Percentiles rank a stretch among this genome's conserved stretches.
These are phyloP conservation scores for Daldinia sp. DNA, from an alignment of 2,329 filamentous ascomycete species.

Conservation along the genomic window DNA sequence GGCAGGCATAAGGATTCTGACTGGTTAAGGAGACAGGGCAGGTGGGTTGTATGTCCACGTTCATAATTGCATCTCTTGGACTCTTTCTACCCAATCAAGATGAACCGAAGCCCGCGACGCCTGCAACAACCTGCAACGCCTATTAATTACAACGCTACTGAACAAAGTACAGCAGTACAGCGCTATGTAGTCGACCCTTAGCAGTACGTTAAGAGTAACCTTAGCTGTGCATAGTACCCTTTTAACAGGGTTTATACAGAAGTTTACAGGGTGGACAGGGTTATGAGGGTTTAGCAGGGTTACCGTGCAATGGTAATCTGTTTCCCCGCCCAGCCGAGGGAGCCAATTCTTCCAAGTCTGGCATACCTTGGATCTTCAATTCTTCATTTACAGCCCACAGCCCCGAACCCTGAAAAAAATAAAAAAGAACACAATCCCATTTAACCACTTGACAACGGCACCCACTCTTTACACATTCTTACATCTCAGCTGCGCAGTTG, in stretches of 20 bases:
- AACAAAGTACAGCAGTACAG: no score
- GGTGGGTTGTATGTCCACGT: conserved; percentile 28
- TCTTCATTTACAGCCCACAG: conserved; percentile 37
- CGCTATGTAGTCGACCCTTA: no score
- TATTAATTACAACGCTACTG: no score
- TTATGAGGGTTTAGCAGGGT: no score
- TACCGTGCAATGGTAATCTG: conserved; percentile 33
- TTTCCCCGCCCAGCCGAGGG: conserved; percentile 32
- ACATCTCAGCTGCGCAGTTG: conserved; percentile 27
- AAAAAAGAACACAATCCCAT: conserved; percentile 24
- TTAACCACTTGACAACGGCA: conserved; percentile 36
- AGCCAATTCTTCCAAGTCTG: conserved; percentile 31
- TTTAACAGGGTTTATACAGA: neutral
- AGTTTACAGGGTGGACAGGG: no score
- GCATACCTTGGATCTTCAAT: conserved; percentile 31
- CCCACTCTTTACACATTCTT: conserved; percentile 32
- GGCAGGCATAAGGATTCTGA: neutral
- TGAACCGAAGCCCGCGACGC: no score
- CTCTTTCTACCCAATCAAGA: conserved; percentile 26
- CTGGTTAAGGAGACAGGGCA: conserved; percentile 14
- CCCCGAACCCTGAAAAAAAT: conserved; percentile 29
- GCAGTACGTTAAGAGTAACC: neutral
- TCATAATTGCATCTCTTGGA: conserved; percentile 33
- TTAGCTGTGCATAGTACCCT: neutral
- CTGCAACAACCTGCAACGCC: no score